Evolutionary conservation across 1,284 basidiomycete species (phyloP).

Genomic region (Coniferiporia weirii): DNA sequence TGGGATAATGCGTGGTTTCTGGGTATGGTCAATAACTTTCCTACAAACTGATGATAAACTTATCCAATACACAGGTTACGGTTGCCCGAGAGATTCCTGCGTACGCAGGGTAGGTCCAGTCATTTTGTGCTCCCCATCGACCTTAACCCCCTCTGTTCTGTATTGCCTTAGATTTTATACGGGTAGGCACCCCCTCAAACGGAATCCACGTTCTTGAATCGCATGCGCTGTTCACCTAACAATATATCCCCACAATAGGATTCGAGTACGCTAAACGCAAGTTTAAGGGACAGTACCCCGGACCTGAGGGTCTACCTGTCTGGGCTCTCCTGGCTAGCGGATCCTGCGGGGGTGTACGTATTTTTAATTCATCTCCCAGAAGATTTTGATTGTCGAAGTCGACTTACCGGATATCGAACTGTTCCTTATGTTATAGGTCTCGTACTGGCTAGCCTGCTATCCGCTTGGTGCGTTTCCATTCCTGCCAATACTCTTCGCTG

Average conservation of each 20-base stretch:
- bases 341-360: constrained; percentile 80
- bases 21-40: constrained; percentile 45
- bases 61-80: constrained; percentile 58
- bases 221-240: neutral
- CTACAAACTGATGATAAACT: neutral
- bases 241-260: constrained; percentile 38
- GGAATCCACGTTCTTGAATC: neutral
- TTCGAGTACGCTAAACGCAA: constrained; percentile 87
- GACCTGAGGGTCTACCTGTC: constrained; percentile 59
- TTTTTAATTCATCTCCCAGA: neutral
- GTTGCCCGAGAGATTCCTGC: constrained; percentile 91
- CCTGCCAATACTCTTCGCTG: neutral
- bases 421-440: constrained; percentile 45
- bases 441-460: constrained; percentile 93
- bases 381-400: constrained; percentile 43
- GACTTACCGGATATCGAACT: constrained; percentile 80
- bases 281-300: constrained; percentile 58
- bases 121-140: neutral
- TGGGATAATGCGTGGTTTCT: constrained; percentile 95
- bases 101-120: constrained; percentile 71
- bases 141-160: neutral
- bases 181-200: constrained; percentile 36
- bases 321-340: constrained; percentile 89
- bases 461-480: constrained; percentile 55
- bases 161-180: constrained; percentile 58